A percentile compares a stretch with the other conserved stretches of the same genome.
Evolutionary conservation across 306 rosid species (phyloP).

Genomic region (Cicer judaicum): DNA sequence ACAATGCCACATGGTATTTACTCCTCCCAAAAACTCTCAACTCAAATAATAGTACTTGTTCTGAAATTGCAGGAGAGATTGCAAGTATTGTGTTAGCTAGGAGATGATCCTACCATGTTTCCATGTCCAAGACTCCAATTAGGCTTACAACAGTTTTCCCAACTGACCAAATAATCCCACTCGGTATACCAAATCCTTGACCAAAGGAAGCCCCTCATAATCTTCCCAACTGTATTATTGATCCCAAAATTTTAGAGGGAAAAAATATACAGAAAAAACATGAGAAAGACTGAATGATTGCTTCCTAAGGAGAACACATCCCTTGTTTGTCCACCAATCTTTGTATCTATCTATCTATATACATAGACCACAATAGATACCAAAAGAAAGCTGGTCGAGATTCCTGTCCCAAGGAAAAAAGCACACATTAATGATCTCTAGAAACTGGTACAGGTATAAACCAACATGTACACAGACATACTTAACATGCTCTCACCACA

Average conservation of each 20-base stretch:
- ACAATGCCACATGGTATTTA: too few relatives aligned
- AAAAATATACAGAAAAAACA: neutral
- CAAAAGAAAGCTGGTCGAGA: neutral
- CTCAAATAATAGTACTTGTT: neutral
- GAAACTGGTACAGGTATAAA: neutral
- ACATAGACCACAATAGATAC: constrained; percentile 11
- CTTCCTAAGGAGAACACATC: neutral
- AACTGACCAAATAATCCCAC: neutral
- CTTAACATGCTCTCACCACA: neutral
- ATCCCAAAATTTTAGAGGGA: neutral
- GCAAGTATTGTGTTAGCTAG: neutral
- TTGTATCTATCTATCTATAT: constrained; percentile 2
- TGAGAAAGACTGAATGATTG: neutral
- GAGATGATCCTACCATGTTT: neutral
- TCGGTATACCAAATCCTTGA: neutral
- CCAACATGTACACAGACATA: constrained; percentile 4
- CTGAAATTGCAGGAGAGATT: neutral
- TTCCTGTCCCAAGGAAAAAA: constrained; percentile 1
- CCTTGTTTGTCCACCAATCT: neutral
- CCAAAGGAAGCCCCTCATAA: neutral
- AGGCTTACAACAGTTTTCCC: neutral
- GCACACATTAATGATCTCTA: neutral
- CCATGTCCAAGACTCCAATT: neutral
- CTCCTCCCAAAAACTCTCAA: neutral
- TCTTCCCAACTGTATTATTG: neutral